These are phyloP conservation scores for Pythium pyrilobum DNA, from an alignment of 352 stramenopile genomes.

Conservation along the genomic window DNA sequence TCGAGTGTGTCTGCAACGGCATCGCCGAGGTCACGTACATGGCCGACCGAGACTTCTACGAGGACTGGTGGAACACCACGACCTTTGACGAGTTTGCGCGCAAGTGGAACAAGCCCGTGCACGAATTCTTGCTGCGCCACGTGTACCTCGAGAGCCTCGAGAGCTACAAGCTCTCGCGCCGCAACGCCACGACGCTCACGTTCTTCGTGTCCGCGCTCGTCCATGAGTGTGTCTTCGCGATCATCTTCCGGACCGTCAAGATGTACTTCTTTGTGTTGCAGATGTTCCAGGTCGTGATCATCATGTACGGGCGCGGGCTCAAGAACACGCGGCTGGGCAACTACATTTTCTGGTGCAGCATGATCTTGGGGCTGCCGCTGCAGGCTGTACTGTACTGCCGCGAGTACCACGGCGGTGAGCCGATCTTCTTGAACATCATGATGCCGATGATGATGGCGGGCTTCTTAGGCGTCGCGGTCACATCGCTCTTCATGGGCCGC, in stretches of 20 bases:
- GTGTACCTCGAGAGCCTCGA: conserved; percentile 80
- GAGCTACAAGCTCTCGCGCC: conserved; percentile 63
- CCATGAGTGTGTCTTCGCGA: conserved; percentile 94
- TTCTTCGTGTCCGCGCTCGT: conserved; percentile 95
- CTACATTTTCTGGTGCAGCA: conserved; percentile 73
- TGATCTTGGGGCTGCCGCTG: conserved; percentile 67
- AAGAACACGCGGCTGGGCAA: conserved; percentile 75
- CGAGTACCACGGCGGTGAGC: conserved; percentile 71
- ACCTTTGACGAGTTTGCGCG: conserved; percentile 89
- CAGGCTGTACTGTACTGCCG: conserved; percentile 79
- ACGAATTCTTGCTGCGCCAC: conserved; percentile 91
- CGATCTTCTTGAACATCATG: conserved; percentile 78
- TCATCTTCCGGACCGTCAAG: conserved; percentile 92
- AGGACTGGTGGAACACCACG: conserved; percentile 97
- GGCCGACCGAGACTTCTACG: conserved; percentile 92
- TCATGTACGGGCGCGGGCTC: conserved; percentile 69
- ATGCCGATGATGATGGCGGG: conserved; percentile 66
- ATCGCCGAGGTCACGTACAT: conserved; percentile 92
- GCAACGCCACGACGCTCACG: conserved; percentile 76
- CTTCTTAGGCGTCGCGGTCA: conserved; percentile 41
- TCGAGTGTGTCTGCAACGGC: conserved; percentile 95
- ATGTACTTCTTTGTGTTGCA: conserved; percentile 93
- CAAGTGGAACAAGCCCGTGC: conserved; percentile 97
- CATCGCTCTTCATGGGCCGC: conserved; percentile 38
- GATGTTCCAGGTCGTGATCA: conserved; percentile 93